Evolutionary conservation across 352 stramenopile species (phyloP).

Genomic region (Globisporangium uncinulatum): DNA sequence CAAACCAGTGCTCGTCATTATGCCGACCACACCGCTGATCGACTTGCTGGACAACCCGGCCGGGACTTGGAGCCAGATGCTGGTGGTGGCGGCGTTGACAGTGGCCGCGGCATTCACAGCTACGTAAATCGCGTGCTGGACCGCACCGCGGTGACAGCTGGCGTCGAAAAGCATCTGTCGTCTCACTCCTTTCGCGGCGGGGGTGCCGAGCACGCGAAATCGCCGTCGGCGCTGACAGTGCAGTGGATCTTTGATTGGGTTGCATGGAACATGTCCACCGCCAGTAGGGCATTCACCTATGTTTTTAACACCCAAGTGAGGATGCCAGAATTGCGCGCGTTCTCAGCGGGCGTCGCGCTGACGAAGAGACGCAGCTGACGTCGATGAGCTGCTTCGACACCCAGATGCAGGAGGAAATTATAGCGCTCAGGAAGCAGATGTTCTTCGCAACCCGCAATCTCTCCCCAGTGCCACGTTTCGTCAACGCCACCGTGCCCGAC

Average conservation of each 20-base stretch:
- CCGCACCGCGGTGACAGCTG: not conserved
- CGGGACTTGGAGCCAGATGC: too few relatives aligned
- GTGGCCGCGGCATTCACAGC: constrained; percentile 1
- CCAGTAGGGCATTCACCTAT: constrained; percentile 23
- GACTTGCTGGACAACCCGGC: too few relatives aligned
- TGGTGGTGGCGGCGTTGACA: not conserved
- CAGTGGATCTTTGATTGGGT: constrained; percentile 28
- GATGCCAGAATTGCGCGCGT: constrained; percentile 19
- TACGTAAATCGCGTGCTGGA: not conserved
- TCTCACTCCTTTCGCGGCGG: constrained; percentile 1
- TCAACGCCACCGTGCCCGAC: not conserved
- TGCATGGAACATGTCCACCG: constrained; percentile 17
- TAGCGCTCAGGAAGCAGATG: too few relatives aligned
- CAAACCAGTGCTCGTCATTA: not conserved
- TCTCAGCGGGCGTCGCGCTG: constrained; percentile 14
- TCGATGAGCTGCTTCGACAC: not conserved
- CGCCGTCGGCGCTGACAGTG: constrained; percentile 1
- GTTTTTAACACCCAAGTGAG: constrained; percentile 29
- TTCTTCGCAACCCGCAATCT: not conserved
- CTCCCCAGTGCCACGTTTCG: not conserved
- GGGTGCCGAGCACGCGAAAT: constrained; percentile 13
- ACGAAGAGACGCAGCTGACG: not conserved
- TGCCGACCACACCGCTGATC: too few relatives aligned
- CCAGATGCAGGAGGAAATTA: too few relatives aligned
- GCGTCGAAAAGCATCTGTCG: not conserved